Evolutionary conservation across 164 flowering plant genomes (phyloP), one percentile per base, ranked within the genome.

Genomic region (Vitis riparia): DNA sequence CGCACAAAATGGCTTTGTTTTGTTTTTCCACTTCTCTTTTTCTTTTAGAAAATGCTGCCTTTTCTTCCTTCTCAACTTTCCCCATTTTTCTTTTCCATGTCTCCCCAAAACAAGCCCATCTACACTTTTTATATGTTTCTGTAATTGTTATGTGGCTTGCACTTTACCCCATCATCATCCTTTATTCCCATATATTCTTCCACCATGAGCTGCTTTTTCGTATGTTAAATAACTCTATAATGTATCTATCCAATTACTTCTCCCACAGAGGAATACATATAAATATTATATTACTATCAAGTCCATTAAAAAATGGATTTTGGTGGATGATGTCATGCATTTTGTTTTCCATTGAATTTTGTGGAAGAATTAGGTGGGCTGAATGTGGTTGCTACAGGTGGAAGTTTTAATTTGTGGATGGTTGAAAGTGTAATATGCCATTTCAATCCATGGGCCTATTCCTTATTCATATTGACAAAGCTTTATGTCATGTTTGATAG

Each of bases 401-500:
- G 27, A 63, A 27, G 53, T 17, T 49, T 17, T 64, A 10, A 17
- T 48, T 9, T n/a, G 23, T 62, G 7, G 48, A 62, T 14, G 9
- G 52, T 47, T 47, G 29, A 47, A 47, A 62, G 51, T 13, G 23
- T n/a, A 32, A 29, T 61, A 69, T 69, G 72, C 59, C 66, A 69
- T 30, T 61, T 61, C 73, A 55, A 27, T 63, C 62, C 17, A 55
- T 16, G 60, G 52, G 19, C 37, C 50, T 32, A 8, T 62, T 62
- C 52, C 19, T 47, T 9, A 56, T 23, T 56, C 49, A 19, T 56
- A 48, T 6, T 15, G 51, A 27, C 51, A 59, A 23, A 57, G 63
- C 74, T 75, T 75, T 63, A 66, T 70, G 70, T 75, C 71, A 55
- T 19, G 59, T 56, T 56, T 70, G 52, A 48, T 59, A 30, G 59